Base-by-base conservation (phyloP, 306 rosid genomes). In the Senna siamea region DNA sequence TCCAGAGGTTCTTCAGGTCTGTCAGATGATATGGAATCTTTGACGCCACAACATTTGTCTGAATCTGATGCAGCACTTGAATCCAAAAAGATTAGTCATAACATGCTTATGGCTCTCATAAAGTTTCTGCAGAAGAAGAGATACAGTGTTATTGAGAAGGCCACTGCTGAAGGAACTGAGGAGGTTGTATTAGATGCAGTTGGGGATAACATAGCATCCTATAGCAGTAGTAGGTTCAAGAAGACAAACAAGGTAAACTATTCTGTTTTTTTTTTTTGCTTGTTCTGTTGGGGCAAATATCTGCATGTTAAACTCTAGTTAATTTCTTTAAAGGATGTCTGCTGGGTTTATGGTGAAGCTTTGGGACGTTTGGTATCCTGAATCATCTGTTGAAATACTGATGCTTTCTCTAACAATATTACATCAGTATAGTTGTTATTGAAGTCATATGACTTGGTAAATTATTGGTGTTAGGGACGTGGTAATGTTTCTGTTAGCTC, bases 161-260 rank as follows among this genome's bases (percentile, higher is more conserved):
- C 99, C 75, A 84, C 99, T 76, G 86, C 97, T 43, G 99, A 95
- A 85, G 98, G 97, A 85, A 95, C 99, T 61, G 96, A 92, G 74
- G 98, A 92, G 89, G 99, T 88, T 51, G 97, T 95, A 81, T 83
- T 86, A 70, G 99, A 85, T 80, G 99, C 90, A 10, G 97, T 90
- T 76, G 98, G 98, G 83, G 89, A 92, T 76, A 85, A 79, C 82
- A 82, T 78, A 22, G 40, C 83, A 53, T 79, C 89, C 59, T 84
- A 78, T 79, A 88, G 75, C 54, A 78, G 82, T 68, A 70, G 59
- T 69, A 85, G 96, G 85, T 82, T 78, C 70, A 95, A 81, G 82
- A 95, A 88, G 82, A 72, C 86, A 76, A 88, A 87, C 81, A 95
- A 95, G 98, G 99, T 95, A 76, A 76, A 59, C 40, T 53, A 32